Conservation (phyloP, 2,329 filamentous ascomycete species). For the Nemania sp. region DNA sequence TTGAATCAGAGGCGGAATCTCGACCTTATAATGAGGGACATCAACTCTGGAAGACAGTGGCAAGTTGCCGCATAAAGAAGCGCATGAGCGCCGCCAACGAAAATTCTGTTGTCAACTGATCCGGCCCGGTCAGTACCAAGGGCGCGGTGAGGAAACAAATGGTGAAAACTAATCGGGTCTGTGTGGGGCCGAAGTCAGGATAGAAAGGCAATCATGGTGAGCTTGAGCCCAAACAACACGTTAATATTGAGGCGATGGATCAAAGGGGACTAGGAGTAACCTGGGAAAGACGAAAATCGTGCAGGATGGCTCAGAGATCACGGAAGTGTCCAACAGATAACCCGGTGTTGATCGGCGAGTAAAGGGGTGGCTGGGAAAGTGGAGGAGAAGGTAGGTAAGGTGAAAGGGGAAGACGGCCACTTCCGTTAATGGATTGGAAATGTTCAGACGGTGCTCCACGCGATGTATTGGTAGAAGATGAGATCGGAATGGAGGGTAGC, state of each 20-base stretch:
- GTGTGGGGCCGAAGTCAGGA: slow-evolving; percentile 3
- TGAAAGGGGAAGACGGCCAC: slow-evolving; percentile 2
- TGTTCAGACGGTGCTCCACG: neutral
- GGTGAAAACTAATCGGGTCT: neutral
- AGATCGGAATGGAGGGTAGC: slow-evolving; percentile 16
- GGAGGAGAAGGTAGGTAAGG: neutral
- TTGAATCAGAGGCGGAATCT: neutral
- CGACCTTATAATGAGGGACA: neutral
- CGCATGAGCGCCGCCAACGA: neutral
- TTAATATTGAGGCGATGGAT: too few species aligned
- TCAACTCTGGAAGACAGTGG: slow-evolving; percentile 3
- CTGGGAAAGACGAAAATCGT: slow-evolving; percentile 8
- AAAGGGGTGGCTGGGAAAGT: neutral
- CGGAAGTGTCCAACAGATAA: neutral
- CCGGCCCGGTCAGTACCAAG: neutral
- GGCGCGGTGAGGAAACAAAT: neutral
- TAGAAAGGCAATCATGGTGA: too few species aligned
- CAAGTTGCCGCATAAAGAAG: neutral
- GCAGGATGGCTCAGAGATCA: neutral
- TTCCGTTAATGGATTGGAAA: neutral
- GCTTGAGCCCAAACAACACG: too few species aligned
- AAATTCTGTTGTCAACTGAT: neutral
- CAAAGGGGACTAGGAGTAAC: too few species aligned
- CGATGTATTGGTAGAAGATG: too few species aligned
- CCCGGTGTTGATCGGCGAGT: too few species aligned